These are phyloP conservation scores for Tricholoma hemisulphureum DNA, from an alignment of 768 basidiomycete species.

Conservation along the genomic window DNA sequence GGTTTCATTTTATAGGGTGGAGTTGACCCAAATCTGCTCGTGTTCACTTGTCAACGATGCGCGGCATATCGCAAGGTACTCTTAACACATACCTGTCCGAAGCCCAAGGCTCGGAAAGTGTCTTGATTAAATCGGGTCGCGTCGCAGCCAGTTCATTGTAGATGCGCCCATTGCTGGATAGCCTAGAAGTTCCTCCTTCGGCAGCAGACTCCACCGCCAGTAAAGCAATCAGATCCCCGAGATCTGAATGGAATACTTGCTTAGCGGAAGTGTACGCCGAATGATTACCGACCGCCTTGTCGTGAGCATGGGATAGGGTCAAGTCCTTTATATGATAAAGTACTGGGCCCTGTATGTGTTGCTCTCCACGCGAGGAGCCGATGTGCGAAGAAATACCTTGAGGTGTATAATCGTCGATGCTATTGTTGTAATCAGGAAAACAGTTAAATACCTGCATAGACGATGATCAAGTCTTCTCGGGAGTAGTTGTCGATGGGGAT, in stretches of 20 bases:
- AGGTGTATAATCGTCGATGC: slow-evolving; percentile 10
- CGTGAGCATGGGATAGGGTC: slow-evolving; percentile 39
- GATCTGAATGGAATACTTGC: slow-evolving; percentile 50
- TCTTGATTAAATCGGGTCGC: slow-evolving; percentile 42
- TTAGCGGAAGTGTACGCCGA: slow-evolving; percentile 48
- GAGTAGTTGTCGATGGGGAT: slow-evolving; percentile 44
- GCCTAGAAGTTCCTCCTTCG: slow-evolving; percentile 44
- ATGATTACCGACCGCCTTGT: slow-evolving; percentile 41
- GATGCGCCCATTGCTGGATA: slow-evolving; percentile 42
- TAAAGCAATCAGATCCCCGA: slow-evolving; percentile 45
- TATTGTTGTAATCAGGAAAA: background rate
- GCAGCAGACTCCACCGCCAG: slow-evolving; percentile 42
- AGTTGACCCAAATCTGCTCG: slow-evolving; percentile 35
- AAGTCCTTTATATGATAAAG: slow-evolving; percentile 50
- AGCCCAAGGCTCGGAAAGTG: slow-evolving; percentile 41
- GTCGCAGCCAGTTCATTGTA: slow-evolving; percentile 48
- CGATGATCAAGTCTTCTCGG: slow-evolving; percentile 37
- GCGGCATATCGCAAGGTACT: no score
- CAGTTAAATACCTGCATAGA: slow-evolving; percentile 41
- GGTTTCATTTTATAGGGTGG: slow-evolving; percentile 38
- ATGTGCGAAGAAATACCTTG: slow-evolving; percentile 47
- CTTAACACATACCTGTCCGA: slow-evolving; percentile 34
- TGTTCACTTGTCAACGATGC: background rate
- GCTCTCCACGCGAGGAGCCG: slow-evolving; percentile 41
- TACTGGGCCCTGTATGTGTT: slow-evolving; percentile 43